Evolutionary conservation across 257 asterid species (phyloP), one percentile per base, ranked within the genome.

Genomic region (Leonotis leonurus): DNA sequence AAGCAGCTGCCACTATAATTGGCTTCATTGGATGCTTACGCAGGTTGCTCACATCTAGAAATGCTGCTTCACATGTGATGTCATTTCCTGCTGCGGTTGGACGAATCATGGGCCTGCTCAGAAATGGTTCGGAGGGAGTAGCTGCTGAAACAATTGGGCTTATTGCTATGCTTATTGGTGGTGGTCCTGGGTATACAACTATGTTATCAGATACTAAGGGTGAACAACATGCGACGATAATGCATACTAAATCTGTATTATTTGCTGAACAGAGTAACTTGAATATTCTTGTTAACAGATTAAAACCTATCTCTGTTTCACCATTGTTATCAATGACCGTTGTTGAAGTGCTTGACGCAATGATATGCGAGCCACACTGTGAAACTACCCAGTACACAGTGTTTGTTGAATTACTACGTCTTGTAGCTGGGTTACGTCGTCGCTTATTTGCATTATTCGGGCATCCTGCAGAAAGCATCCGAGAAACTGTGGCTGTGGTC

Each of bases 31-130:
- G 93, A 73, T 92, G 99, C 86, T 82, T 92, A 62, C 95, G 87
- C 71, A 82, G 99, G 73, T 71, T 92, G 89, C 80, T 92, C 67
- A 69, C 95, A 65, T 92, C 99, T 67, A 85, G 85, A 77, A 85
- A 78, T 82, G 99, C 99, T 65, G 97, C 97, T 50, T 89, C 97
- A 11, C 97, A 89, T 33, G 95, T 92, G 80, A 83, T 92, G 97
- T 84, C 99, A 46, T 92, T 92, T 78, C 99, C 99, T 52, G 99
- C 99, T 45, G 99, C 99, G 40, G 94, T 92, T 67, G 99, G 89
- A 52, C 80, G 99, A 70, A 81, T 92, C 44, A 87, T 92, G 97
- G 99, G 99, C 62, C 85, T 92, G 41, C 96, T 92, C 40, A 85
- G 92, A 79, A 92, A 87, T 75, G 99, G 99, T 62, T 92, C 99